Base-by-base conservation (phyloP, 768 basidiomycete species). In the Wakefieldia striispora region DNA sequence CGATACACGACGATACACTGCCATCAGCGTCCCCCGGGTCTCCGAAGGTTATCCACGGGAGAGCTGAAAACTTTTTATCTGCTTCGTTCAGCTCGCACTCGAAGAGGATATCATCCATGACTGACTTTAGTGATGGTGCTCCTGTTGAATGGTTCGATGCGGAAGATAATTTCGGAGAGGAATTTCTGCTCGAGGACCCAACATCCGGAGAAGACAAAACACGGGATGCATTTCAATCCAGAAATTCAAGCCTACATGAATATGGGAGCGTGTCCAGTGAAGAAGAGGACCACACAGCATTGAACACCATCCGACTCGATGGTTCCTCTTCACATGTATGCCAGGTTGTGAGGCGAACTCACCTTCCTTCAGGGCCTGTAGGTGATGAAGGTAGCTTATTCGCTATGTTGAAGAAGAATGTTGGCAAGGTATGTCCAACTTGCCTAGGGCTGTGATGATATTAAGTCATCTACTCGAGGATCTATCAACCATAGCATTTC, bases 341-440 rank as follows among this genome's bases (percentile, higher is more conserved):
- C 34, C 70, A 71, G 42, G 64, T 83, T 9, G 58, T 69, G 9
- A 74, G 81, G 50, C 75, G 88, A 54, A 80, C 78, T 3, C 71
- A 70, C 35, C 70, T 90, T 41, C 87, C 88, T 16, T 77, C 79
- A 17, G 74, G 75, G 6, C 74, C 80, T 14, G 72, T 79, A 20
- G 81, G 78, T 3, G 90, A 92, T 45, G 88, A 93, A 69, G 88
- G 88, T 10, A 91, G 89, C 61, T 70, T 93, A 31, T 90, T 92
- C 59, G 71, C 85, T 1, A 82, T 93, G 27, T 69, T 94, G 40
- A 91, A 91, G 72, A 92, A 91, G 71, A 93, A 90, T 59, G 84
- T 93, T 40, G 91, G 91, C 45, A 92, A 91, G 75, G 91, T 89
- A 44, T 17, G 65, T 48, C 27, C 12, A 48, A 46, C 19, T 21